Evolutionary conservation across 179 eudicot genomes (phyloP).

Genomic region (Silene coronaria): DNA sequence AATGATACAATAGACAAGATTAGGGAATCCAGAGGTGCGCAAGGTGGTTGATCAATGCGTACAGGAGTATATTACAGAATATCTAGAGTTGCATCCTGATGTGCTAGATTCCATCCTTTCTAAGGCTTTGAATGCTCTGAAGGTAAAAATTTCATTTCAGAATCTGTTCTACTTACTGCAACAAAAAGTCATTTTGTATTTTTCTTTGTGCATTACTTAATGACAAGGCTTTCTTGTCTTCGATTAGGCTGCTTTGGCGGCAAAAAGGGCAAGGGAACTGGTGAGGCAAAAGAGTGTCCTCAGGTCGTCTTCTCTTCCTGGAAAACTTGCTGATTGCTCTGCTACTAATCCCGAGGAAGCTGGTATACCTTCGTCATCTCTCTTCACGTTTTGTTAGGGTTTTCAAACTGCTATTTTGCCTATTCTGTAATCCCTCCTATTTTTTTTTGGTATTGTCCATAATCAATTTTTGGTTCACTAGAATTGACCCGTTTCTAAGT

Average conservation of each 20-base stretch:
- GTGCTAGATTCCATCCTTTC: conserved; percentile 76
- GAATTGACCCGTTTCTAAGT: no score
- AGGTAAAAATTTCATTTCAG: conserved; percentile 30
- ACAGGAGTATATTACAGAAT: conserved; percentile 83
- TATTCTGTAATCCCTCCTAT: neutral
- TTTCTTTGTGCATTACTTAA: conserved; percentile 3
- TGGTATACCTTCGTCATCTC: conserved; percentile 36
- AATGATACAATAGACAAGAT: conserved; percentile 47
- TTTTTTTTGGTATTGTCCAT: neutral
- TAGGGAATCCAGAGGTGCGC: conserved; percentile 91
- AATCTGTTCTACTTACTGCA: neutral
- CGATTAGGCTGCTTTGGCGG: conserved; percentile 76
- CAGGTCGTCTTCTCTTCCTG: conserved; percentile 91
- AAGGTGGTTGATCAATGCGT: conserved; percentile 84
- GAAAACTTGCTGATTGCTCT: conserved; percentile 98
- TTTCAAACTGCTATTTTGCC: neutral
- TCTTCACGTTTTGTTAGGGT: neutral
- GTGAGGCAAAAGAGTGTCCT: conserved; percentile 82
- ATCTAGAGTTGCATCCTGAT: conserved; percentile 95
- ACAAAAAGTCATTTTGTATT: neutral
- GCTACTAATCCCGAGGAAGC: conserved; percentile 80
- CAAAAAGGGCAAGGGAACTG: conserved; percentile 88
- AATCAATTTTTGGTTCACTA: no score
- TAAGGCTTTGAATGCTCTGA: conserved; percentile 80
- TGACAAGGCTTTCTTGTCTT: conserved; percentile 5